Conservation (phyloP, 345 rosid genomes). For the Ricinus communis region DNA sequence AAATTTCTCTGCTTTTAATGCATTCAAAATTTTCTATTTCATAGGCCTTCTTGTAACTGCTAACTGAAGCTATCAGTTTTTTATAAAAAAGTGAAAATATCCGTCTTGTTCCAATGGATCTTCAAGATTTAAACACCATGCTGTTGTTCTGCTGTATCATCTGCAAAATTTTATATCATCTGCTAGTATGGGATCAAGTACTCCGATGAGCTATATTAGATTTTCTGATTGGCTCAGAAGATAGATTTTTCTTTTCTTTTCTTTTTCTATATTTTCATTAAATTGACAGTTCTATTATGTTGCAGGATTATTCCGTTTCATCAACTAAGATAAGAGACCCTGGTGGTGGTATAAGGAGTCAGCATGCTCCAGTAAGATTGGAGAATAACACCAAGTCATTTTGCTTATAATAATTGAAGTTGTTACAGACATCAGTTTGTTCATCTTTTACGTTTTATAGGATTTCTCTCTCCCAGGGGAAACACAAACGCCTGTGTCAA, state of each 20-base stretch:
- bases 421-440: background rate
- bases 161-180: background rate
- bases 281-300: background rate
- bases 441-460: slow-evolving; percentile 31
- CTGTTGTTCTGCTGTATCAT: background rate
- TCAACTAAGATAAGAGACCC: slow-evolving; percentile 58
- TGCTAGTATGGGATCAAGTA: background rate
- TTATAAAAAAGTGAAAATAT: background rate
- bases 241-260: background rate
- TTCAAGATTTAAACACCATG: background rate
- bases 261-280: too few species aligned
- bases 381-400: too few species aligned
- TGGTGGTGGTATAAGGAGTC: slow-evolving; percentile 43
- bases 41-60: background rate
- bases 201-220: background rate
- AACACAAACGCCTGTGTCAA: slow-evolving; percentile 63
- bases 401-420: background rate
- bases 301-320: slow-evolving; percentile 61
- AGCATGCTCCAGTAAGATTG: slow-evolving; percentile 25
- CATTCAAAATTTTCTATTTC: background rate
- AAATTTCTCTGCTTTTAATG: background rate
- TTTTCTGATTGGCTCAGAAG: background rate
- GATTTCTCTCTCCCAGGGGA: slow-evolving; percentile 44
- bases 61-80: too few species aligned
- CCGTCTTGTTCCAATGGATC: slow-evolving; percentile 1